phyloP scores from a whole-genome alignment of 139 green algal genomes.

The Chlamydomonas sphaeroides region DNA sequence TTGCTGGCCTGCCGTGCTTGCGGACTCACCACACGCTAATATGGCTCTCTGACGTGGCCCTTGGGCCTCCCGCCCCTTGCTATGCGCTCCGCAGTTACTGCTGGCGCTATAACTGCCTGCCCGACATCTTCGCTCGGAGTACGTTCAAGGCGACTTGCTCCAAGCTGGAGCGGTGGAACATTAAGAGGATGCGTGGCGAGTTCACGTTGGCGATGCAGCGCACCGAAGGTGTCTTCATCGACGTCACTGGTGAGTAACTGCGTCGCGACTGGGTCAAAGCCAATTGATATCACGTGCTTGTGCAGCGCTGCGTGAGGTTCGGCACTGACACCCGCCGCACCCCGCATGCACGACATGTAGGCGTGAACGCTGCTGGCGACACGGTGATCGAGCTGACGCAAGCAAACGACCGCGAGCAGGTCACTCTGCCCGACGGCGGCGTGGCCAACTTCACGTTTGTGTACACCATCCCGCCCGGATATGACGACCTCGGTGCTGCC shows the following conservation, averaged over 20 bases:
- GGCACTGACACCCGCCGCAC: no score
- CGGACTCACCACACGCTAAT: no score
- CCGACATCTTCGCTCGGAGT: slow-evolving; percentile 32
- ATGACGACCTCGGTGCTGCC: slow-evolving; percentile 53
- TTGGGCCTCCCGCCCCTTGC: no score
- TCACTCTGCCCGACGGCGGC: slow-evolving; percentile 38
- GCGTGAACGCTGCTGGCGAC: no score
- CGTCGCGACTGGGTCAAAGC: no score
- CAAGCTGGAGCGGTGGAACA: slow-evolving; percentile 37
- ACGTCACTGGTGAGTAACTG: neutral
- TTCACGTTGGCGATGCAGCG: slow-evolving; percentile 16
- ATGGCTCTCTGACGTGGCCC: no score
- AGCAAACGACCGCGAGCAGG: neutral
- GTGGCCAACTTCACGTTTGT: slow-evolving; percentile 51
- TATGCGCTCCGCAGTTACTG: slow-evolving; percentile 47
- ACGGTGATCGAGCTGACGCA: no score
- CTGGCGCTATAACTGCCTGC: slow-evolving; percentile 59
- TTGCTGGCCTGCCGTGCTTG: no score
- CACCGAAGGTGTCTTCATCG: slow-evolving; percentile 33
- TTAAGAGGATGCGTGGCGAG: slow-evolving; percentile 10
- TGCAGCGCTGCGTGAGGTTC: no score
- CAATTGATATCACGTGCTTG: no score
- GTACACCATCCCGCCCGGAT: slow-evolving; percentile 47
- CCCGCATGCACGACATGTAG: no score
- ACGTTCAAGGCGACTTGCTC: slow-evolving; percentile 47